Base-by-base conservation (phyloP, 1,284 basidiomycete species). In the Paramarasmius palmivorus region DNA sequence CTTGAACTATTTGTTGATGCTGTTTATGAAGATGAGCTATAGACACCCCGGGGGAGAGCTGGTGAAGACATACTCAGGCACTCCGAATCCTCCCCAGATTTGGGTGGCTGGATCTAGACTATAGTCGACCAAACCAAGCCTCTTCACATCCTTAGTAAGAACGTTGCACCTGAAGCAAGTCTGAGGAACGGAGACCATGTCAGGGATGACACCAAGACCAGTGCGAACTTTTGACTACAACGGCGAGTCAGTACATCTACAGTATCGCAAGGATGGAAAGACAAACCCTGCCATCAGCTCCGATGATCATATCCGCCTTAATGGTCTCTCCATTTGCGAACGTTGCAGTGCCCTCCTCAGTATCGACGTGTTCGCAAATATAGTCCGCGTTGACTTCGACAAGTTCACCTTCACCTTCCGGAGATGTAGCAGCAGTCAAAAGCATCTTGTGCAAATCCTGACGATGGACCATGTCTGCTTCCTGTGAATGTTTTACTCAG, bases 231-330 rank as follows among this genome's bases (percentile, higher is more conserved):
- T 26, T 3, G 44, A 46, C 44, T 46, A 32, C 23, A n/a, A n/a
- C 37, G 26, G 36, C 7, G 38, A 2, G 9, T 9, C 46, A 37
- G 35, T 26, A 20, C 38, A n/a, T 2, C n/a, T n/a, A 48, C 22
- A 14, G 19, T 20, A n/a, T 2, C 22, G 15, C 6, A 36, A 35
- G 39, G 50, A 47, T 14, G 1, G 14, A 9, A 8, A 25, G 52
- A 55, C 60, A 8, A 49, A 65, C 63, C 51, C 60, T 68, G 39
- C 73, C 73, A 52, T 74, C 73, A 12, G 71, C 70, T 20, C 71
- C 73, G n/a, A 75, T 57, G 42, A 74, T 67, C 14, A 75, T 50
- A 60, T 74, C 71, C 32, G 66, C 68, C 7, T 60, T 57, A 39
- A 70, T 51, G 3, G 62, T 59, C 50, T 61, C 61, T 15, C 71